Base-by-base conservation (phyloP, 176 grass and related monocot genomes). In the Oryza coarctata region DNA sequence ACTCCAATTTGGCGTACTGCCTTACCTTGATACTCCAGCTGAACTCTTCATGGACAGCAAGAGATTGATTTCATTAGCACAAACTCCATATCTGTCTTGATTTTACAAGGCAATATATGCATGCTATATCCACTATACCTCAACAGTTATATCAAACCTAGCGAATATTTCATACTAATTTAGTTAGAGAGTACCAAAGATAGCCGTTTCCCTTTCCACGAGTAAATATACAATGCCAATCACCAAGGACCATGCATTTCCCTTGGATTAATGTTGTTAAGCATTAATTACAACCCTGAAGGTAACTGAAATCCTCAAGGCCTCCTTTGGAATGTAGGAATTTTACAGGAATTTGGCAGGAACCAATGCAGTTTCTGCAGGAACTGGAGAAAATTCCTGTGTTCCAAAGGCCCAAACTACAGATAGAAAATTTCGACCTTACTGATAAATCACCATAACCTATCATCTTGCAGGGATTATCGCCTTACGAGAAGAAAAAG, bases 401-500 rank as follows among this genome's bases (percentile, higher is more conserved):
- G n/a, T 60, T 9, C 52, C 20, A 9, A 20, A 60, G 55, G 55
- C 9, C 9, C 29, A 23, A 75, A 34, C 20, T 13, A 28, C 32
- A 1, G 33, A 2, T 47, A 78, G 20, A 73, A 60, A 14, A 13
- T 78, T 74, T 31, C 14, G 86, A 23, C 5, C 15, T 31, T 73
- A 71, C 47, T 67, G 73, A 81, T 45, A 14, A 89, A 73, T 39
- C 33, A 81, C 65, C 26, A 63, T 49, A 11, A 62, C 81, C 35
- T 89, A 50, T 82, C 84, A 13, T 88, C 62, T 91, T 75, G 69
- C 90, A 98, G 96, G 93, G 87, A 3, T 84, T 98, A 79, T 91
- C 96, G 26, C 93, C 84, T 76, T 95, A 98, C 18, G 96, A 98
- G 82, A 98, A 98, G 90, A 98, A 98, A 89, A 98, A 98, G 65